Evolutionary conservation across 2,329 filamentous ascomycete species (phyloP).

Genomic region (Cladosporium velox): DNA sequence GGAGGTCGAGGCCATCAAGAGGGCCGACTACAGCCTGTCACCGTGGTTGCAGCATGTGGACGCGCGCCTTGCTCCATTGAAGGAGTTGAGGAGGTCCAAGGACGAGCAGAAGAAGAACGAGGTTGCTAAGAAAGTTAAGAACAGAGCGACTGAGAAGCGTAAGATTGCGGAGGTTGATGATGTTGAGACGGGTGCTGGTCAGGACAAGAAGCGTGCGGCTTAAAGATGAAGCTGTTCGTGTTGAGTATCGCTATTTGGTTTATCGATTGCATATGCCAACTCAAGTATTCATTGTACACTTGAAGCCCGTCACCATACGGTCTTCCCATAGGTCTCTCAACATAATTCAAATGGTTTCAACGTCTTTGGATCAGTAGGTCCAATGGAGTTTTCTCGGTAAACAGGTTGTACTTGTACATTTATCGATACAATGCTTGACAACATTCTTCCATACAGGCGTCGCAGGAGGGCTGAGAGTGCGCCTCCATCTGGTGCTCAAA

Average conservation of each 20-base stretch:
- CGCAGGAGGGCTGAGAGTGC: neutral
- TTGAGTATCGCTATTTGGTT: too few species aligned
- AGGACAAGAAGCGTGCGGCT: neutral
- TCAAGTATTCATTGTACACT: neutral
- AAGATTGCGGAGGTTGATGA: neutral
- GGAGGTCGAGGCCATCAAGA: slow-evolving; percentile 10
- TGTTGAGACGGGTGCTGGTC: neutral
- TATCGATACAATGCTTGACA: too few species aligned
- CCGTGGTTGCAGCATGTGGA: neutral
- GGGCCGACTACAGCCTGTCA: slow-evolving; percentile 8
- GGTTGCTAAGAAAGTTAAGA: neutral
- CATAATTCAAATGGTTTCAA: neutral
- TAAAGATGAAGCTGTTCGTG: neutral
- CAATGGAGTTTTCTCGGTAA: too few species aligned
- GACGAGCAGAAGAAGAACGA: neutral
- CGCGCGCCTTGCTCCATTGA: neutral
- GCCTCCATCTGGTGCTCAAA: neutral
- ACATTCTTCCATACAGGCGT: too few species aligned
- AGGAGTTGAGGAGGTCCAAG: neutral
- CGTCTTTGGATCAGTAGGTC: neutral
- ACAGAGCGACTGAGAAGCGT: neutral
- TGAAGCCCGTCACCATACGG: neutral
- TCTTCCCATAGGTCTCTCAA: too few species aligned
- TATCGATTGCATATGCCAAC: neutral
- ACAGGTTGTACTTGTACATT: too few species aligned